A percentile compares a stretch with the other conserved stretches of the same genome.
These are phyloP conservation scores for Suillus cothurnatus DNA, from an alignment of 768 basidiomycete genomes.

Conservation along the genomic window DNA sequence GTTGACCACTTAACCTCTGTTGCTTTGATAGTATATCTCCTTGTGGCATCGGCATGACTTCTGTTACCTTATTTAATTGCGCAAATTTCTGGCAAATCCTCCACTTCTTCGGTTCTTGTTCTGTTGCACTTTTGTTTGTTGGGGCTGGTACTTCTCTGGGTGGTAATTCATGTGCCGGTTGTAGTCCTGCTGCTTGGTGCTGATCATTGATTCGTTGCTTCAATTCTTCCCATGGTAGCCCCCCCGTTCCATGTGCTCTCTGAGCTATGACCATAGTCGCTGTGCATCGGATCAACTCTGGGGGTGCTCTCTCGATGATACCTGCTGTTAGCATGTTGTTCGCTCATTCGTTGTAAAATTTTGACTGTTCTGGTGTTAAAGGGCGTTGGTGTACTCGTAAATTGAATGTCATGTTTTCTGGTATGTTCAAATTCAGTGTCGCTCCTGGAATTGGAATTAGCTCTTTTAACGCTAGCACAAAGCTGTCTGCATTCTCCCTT, in stretches of 20 bases:
- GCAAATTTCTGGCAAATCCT: conserved; percentile 21
- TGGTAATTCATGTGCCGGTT: background rate
- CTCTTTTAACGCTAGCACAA: conserved; percentile 41
- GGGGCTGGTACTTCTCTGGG: conserved; percentile 16
- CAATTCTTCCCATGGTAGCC: background rate
- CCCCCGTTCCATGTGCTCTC: conserved; percentile 22
- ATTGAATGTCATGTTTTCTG: background rate
- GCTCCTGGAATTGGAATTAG: conserved; percentile 28
- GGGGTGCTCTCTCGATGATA: background rate
- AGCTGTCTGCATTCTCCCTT: conserved; percentile 37
- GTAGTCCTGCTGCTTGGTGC: background rate
- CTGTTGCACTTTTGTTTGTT: background rate
- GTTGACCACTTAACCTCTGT: conserved; percentile 35
- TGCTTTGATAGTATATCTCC: conserved; percentile 45
- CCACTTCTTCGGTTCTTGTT: conserved; percentile 27
- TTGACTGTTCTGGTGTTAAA: conserved; percentile 5
- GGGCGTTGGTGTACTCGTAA: background rate
- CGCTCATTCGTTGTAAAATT: background rate
- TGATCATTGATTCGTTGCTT: conserved; percentile 36
- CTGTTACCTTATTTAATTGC: conserved; percentile 34
- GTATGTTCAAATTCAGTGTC: conserved; percentile 3
- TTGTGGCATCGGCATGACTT: conserved; percentile 34
- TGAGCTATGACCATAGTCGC: conserved; percentile 36
- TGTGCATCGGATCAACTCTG: background rate
- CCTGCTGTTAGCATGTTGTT: conserved; percentile 1